Evolutionary conservation across 768 basidiomycete species (phyloP), one percentile per base, ranked within the genome.

Genomic region (Sistotremastrum suecicum): DNA sequence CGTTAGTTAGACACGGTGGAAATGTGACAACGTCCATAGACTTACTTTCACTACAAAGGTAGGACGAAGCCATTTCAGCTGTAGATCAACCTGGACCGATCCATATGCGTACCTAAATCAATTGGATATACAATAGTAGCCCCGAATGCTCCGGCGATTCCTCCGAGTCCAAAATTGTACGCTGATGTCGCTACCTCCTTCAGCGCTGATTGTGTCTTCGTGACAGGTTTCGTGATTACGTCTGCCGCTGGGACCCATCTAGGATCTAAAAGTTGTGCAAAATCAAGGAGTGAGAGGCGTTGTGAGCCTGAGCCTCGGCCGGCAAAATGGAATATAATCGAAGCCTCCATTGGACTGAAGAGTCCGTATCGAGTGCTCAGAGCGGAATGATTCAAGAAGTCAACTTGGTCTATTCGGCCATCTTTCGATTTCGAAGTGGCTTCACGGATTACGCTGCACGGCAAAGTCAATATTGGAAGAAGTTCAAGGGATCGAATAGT

Each of bases 111-210:
- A 82, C 81, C 86, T 68, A 87, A 73, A 65, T 90, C 91, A 57
- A 94, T 97, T 29, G 94, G 94, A 63, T 98, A 97, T 8, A 98
- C 94, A 37, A 89, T 86, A n/a, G 89, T 94, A 7, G 94, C 95
- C 42, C 95, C 95, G 49, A 91, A 72, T 34, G 88, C 88, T 46
- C 95, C 95, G 39, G 94, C 90, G 49, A 94, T 58, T 58, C 94
- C 86, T 59, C 95, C 95, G 57, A 85, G 80, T 33, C 71, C 69
- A 57, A 99, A 97, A 58, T 76, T 88, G 62, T 97, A 99, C 2
- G 72, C 65, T 10, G 88, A 91, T 49, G 81, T 74, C 4, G 75
- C 58, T 43, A 89, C 51, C 28, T 67, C 66, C 39, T 75, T 66
- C n/a, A 80, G 45, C 46, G 80, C 58, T 8, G 78, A 75, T 44